Base-by-base conservation (phyloP, 148 eudicot genomes). In the Simmondsia chinensis region DNA sequence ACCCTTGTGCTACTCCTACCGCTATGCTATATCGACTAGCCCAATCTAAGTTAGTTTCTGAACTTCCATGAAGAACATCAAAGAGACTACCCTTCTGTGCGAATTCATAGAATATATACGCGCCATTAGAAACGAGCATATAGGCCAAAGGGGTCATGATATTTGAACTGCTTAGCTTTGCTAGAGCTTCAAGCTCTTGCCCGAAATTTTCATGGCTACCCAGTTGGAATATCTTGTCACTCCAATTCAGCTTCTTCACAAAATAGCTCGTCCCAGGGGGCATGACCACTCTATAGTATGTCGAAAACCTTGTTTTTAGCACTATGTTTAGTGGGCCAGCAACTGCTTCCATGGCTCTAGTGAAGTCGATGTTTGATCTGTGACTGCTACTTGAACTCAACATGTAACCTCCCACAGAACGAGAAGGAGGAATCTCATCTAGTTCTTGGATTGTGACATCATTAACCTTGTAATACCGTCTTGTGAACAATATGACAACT, bases 101-200 rank as follows among this genome's bases (percentile, higher is more conserved):
- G 35, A 53, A 65, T 20, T 80, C 91, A 53, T 88, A 88, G 60
- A 88, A 59, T 6, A 88, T 68, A 38, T 77, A 88, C 20, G 84
- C 87, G 37, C 61, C 74, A 36, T 83, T 77, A 11, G 39, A 27
- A 19, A 75, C 69, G 57, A 83, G 53, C 51, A 73, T 69, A 37
- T 83, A 88, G 21, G 91, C 96, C 40, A 88, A 57, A 41, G 96
- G 96, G 40, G 66, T 65, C 94, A 88, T 83, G 46, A 83, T 64
- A 66, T 81, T 88, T 7, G 96, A 75, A 60, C 71, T 83, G 61
- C 42, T 77, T 54, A 80, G 48, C 78, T 65, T 75, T 46, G 79
- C 83, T 23, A 88, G 36, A 39, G 51, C 53, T 52, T 66, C 63
- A 6, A 88, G 63, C 74, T 83, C 96, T 50, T 66, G 65, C 14